A percentile compares a stretch with the other conserved stretches of the same genome.
These are phyloP conservation scores for Trichoderma erinaceum DNA, from an alignment of 495 filamentous ascomycete genomes.

Conservation along the genomic window DNA sequence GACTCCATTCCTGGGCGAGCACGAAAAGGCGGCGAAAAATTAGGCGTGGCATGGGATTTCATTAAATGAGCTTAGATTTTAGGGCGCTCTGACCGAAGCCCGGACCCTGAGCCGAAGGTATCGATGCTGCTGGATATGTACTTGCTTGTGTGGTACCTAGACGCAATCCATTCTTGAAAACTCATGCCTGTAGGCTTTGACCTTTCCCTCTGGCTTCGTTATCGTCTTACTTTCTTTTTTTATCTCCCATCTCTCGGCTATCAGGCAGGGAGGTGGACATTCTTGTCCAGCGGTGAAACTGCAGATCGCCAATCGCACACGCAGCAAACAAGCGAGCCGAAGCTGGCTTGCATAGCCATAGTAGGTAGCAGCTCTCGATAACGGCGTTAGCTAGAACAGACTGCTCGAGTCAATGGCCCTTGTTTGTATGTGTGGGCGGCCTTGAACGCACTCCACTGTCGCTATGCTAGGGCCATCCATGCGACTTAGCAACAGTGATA, in stretches of 20 bases:
- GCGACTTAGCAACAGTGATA: too few relatives aligned
- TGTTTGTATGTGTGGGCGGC: not conserved
- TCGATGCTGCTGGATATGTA: not conserved
- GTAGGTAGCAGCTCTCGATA: not conserved
- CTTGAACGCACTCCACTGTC: not conserved
- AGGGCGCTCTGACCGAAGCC: constrained; percentile 5
- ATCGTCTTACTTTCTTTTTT: not conserved
- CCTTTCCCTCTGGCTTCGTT: not conserved
- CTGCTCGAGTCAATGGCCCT: constrained; percentile 1
- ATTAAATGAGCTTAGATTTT: not conserved
- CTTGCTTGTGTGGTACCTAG: not conserved
- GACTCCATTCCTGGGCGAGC: constrained; percentile 13
- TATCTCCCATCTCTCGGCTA: not conserved
- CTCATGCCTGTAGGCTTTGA: not conserved
- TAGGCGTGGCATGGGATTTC: not conserved
- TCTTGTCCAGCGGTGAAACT: constrained; percentile 8
- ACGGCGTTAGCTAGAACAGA: not conserved
- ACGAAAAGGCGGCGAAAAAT: constrained; percentile 1
- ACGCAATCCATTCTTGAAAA: not conserved
- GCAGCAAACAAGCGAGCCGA: constrained; percentile 12
- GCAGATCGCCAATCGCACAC: constrained; percentile 13
- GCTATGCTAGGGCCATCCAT: not conserved
- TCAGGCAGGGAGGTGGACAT: not conserved
- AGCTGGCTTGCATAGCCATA: constrained; percentile 11
- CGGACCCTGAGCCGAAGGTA: not conserved